Evolutionary conservation across 1,284 basidiomycete genomes (phyloP), one percentile per base, ranked within the genome.

Genomic region (Lentinula novae-zelandiae): DNA sequence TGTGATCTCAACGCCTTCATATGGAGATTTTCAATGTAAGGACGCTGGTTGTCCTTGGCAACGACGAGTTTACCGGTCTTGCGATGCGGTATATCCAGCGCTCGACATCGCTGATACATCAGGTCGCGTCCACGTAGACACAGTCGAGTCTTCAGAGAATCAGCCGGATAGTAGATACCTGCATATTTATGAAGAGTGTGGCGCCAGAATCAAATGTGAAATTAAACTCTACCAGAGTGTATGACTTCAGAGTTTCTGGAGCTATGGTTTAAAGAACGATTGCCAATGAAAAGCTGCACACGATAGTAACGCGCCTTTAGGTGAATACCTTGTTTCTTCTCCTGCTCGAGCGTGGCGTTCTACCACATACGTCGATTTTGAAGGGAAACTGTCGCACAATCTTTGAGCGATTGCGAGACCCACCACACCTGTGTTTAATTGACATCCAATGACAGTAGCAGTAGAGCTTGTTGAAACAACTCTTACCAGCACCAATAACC

Each of bases 171-270:
- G 67, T 92, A 91, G 1, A 92, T 75, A 10, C 89, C 89, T 90
- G 58, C 20, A 22, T 6, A 10, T 46, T 6, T 22, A 46, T 46
- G 44, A 46, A 22, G 44, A 46, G 20, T 9, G 17, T 22, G 27
- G 6, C 44, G 12, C 17, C 44, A 49, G n/a, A 44, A 22, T 38
- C 44, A 17, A 39, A n/a, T 17, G 42, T 42, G 42, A 53, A 20
- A 9, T 39, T 27, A 46, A 33, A 31, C 62, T 51, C 60, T 68
- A 86, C 92, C 93, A 63, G 93, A 93, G 75, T 98, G 96, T 49
- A 98, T 91, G 13, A 99, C 96, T 70, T 98, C 96, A 1, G 94
- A 96, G 72, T 98, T 98, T 20, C 96, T 87, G 42, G 95, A 95
- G 71, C 93, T 95, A 62, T 22, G 10, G 17, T 40, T 9, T 39